Conservation (phyloP, 2,329 filamentous ascomycete genomes). For the Colletotrichum eleusines region DNA sequence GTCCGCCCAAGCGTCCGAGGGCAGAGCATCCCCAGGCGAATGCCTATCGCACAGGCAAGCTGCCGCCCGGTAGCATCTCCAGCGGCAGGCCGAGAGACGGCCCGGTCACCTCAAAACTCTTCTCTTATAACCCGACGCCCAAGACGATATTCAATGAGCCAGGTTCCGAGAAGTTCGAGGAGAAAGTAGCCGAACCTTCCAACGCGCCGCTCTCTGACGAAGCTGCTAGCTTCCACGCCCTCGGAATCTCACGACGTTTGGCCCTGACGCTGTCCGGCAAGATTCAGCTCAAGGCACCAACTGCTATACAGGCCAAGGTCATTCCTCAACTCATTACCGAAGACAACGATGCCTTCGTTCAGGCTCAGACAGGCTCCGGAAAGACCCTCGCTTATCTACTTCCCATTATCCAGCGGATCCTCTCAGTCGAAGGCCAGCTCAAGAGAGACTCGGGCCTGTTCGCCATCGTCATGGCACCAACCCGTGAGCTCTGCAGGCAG, state of each 20-base stretch:
- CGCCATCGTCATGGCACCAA: constrained; percentile 93
- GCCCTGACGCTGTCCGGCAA: constrained; percentile 87
- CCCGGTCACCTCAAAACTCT: constrained; percentile 89
- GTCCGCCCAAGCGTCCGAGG: constrained; percentile 61
- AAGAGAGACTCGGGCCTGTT: constrained; percentile 91
- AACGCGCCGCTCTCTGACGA: constrained; percentile 91
- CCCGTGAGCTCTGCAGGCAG: constrained; percentile 93
- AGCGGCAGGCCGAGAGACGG: constrained; percentile 46
- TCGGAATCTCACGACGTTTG: constrained; percentile 84
- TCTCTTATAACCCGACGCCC: constrained; percentile 86
- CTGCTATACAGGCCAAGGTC: constrained; percentile 92
- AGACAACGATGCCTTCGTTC: constrained; percentile 92
- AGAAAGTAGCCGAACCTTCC: constrained; percentile 76
- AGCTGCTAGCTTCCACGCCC: constrained; percentile 84
- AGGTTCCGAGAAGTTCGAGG: constrained; percentile 54
- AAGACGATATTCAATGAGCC: constrained; percentile 70
- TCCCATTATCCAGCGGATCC: constrained; percentile 89
- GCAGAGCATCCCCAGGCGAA: constrained; percentile 48
- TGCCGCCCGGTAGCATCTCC: constrained; percentile 51
- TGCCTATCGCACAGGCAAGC: constrained; percentile 52
- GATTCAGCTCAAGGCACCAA: constrained; percentile 89
- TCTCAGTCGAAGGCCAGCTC: constrained; percentile 78
- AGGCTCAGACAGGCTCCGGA: constrained; percentile 96
- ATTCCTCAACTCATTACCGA: constrained; percentile 83
- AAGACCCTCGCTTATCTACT: constrained; percentile 97